These are phyloP conservation scores for Solanum paucissectum DNA, from an alignment of 257 asterid genomes.

Conservation along the genomic window DNA sequence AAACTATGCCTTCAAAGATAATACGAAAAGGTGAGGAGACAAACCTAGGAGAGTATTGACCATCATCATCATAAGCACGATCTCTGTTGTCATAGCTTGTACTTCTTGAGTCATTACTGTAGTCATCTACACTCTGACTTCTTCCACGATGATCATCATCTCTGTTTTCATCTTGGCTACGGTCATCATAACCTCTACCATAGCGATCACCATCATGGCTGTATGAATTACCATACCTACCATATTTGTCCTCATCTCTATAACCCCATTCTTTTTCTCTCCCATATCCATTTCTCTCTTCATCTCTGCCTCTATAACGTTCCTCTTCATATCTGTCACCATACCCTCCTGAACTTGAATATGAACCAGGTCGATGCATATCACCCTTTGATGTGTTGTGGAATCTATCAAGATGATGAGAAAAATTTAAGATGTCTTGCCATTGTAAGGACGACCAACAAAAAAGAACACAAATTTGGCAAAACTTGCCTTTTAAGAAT, in stretches of 20 bases:
- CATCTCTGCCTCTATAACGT: slow-evolving; percentile 64
- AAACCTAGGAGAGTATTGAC: slow-evolving; percentile 81
- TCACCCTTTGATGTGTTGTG: slow-evolving; percentile 53
- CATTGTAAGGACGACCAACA: not conserved
- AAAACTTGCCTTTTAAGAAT: not conserved
- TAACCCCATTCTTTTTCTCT: slow-evolving; percentile 69
- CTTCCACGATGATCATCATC: slow-evolving; percentile 68
- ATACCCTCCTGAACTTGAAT: slow-evolving; percentile 41
- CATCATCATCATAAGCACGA: slow-evolving; percentile 60
- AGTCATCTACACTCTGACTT: slow-evolving; percentile 41
- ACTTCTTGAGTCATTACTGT: slow-evolving; percentile 69
- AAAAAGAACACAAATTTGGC: not conserved
- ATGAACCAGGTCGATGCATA: slow-evolving; percentile 63
- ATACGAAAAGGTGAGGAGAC: not conserved
- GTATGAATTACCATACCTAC: slow-evolving; percentile 55
- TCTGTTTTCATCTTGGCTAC: slow-evolving; percentile 53
- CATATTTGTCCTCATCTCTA: slow-evolving; percentile 66
- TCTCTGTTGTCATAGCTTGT: slow-evolving; percentile 67
- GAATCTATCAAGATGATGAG: slow-evolving; percentile 34
- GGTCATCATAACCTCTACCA: slow-evolving; percentile 59
- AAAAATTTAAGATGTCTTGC: not conserved
- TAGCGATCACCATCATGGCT: slow-evolving; percentile 65
- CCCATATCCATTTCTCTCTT: slow-evolving; percentile 70
- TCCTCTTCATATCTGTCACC: slow-evolving; percentile 69
- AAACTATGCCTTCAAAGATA: not conserved